Percentiles rank a stretch among this genome's conserved stretches.
These are phyloP conservation scores for Eustoma russellianum DNA, from an alignment of 257 asterid genomes.

Conservation along the genomic window DNA sequence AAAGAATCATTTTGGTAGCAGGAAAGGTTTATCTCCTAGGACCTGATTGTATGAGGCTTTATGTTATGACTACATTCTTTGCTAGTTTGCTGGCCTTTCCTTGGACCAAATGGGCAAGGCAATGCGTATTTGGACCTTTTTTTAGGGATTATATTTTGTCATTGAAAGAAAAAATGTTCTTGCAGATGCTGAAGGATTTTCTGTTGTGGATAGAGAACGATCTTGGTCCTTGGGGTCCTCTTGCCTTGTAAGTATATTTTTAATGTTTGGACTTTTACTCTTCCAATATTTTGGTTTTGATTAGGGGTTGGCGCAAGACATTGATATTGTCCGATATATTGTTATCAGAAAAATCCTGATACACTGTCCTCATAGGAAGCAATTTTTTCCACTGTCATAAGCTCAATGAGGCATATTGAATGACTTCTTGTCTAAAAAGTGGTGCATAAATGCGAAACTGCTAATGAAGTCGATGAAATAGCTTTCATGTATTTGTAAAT, in stretches of 20 bases:
- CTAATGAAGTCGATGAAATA: background rate
- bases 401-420: background rate
- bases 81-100: too few species aligned
- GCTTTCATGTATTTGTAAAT: background rate
- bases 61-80: too few species aligned
- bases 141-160: background rate
- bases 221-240: constrained; percentile 99
- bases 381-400: too few species aligned
- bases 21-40: too few species aligned
- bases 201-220: constrained; percentile 80
- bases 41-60: too few species aligned
- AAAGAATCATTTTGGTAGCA: too few species aligned
- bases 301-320: too few species aligned
- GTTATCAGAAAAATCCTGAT: too few species aligned
- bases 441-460: background rate
- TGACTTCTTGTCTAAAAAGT: background rate
- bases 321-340: too few species aligned
- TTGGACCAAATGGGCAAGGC: too few species aligned
- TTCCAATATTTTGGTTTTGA: background rate
- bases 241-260: constrained; percentile 71
- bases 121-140: too few species aligned
- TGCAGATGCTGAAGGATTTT: constrained; percentile 85
- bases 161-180: background rate
- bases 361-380: too few species aligned
- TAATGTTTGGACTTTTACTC: background rate